These are phyloP conservation scores for Didymella pomorum DNA, from an alignment of 2,329 filamentous ascomycete species.

Conservation along the genomic window DNA sequence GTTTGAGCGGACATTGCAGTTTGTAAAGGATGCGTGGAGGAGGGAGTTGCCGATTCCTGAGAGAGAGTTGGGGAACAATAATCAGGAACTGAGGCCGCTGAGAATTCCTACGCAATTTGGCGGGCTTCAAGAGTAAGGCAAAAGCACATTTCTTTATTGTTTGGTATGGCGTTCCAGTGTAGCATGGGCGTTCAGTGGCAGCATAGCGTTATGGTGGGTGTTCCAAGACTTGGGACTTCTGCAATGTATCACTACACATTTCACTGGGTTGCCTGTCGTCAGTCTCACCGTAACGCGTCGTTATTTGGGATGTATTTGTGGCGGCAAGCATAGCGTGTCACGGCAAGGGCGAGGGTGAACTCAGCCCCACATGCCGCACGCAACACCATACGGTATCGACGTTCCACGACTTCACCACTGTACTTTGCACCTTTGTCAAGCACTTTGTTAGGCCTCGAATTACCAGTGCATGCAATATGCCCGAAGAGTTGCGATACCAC, in stretches of 20 bases:
- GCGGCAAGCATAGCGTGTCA: too few relatives aligned
- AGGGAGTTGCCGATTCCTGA: slow-evolving; percentile 30
- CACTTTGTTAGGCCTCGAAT: too few relatives aligned
- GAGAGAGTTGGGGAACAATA: slow-evolving; percentile 23
- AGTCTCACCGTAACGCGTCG: too few relatives aligned
- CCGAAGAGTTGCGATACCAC: too few relatives aligned
- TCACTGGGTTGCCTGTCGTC: not conserved
- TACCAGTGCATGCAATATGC: too few relatives aligned
- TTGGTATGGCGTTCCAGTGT: not conserved
- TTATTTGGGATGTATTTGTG: too few relatives aligned
- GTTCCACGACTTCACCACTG: too few relatives aligned
- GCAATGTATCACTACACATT: not conserved
- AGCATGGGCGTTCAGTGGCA: not conserved
- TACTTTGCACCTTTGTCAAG: too few relatives aligned
- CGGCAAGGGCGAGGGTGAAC: too few relatives aligned
- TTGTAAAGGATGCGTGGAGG: slow-evolving; percentile 50
- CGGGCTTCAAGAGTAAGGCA: slow-evolving; percentile 6
- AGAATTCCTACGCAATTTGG: slow-evolving; percentile 27
- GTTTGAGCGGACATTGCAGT: slow-evolving; percentile 47
- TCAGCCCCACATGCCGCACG: too few relatives aligned
- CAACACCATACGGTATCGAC: too few relatives aligned
- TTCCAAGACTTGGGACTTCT: not conserved
- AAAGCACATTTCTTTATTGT: too few relatives aligned
- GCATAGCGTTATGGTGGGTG: not conserved
- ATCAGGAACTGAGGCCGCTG: slow-evolving; percentile 30